Conservation (phyloP, 202 grass and related monocot species). For the Hordeum pubiflorum region DNA sequence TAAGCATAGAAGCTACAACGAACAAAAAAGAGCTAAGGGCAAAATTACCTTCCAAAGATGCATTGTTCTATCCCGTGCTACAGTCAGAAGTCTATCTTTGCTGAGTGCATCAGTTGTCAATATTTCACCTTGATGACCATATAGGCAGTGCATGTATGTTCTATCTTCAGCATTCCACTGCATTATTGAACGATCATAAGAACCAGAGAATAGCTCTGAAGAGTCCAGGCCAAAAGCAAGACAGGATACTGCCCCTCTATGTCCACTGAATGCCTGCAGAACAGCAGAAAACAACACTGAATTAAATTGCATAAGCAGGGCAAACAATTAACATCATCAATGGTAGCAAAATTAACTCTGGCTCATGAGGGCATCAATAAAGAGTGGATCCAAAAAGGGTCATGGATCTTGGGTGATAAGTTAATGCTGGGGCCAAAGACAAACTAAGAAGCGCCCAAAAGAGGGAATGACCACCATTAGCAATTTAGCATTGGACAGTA, state of each 20-base stretch:
- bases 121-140: conserved; percentile 70
- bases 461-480: not conserved
- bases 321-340: not conserved
- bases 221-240: conserved; percentile 60
- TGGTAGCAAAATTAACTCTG: not conserved
- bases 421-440: not conserved
- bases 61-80: conserved; percentile 61
- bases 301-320: not conserved
- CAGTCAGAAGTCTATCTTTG: conserved; percentile 64
- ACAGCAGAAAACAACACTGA: not conserved
- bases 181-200: conserved; percentile 64
- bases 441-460: not conserved
- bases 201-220: conserved; percentile 60
- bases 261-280: conserved; percentile 65
- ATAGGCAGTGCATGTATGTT: conserved; percentile 66
- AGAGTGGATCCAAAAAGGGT: not conserved
- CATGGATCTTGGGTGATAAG: not conserved
- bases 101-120: conserved; percentile 51
- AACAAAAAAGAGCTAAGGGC: not conserved
- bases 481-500: not conserved
- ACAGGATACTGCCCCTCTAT: conserved; percentile 57
- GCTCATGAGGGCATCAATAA: not conserved
- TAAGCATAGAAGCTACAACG: not conserved
- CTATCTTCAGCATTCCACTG: conserved; percentile 72
- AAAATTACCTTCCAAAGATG: conserved; percentile 59